Evolutionary conservation across 2,329 filamentous ascomycete species (phyloP), one percentile per base, ranked within the genome.

Genomic region (Lasiodiplodia sp.): DNA sequence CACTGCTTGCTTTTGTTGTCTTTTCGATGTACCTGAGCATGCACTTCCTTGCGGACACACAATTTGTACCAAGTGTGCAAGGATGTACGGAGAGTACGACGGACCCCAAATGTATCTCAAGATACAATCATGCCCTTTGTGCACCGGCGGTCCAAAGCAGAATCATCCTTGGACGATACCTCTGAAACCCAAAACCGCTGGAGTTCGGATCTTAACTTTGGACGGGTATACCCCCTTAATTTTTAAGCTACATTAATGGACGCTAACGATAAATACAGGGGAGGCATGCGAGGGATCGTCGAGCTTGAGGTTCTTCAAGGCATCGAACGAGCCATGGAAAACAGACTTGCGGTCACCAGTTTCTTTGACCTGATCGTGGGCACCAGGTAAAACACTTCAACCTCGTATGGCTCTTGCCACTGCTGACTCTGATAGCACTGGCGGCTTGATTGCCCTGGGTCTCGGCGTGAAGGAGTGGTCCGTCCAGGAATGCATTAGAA

Each of bases 311-410:
- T 83, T 0, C 74, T 86, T 4, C 71, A 76, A 31, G 72, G 74
- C 4, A 78, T 86, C 11, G 80, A 85, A 70, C 73, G 73, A 25
- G 75, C 75, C 4, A 71, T 85, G 1, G 81, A 79, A 2, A 73
- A 75, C 10, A 73, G 75, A 5, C 70, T 86, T 2, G 77, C 79
- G 0, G 78, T 85, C 2, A 81, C 81, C 60, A 73, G 73, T 3
- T 85, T 86, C 72, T 85, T 86, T 68, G 84, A 86, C 68, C 76
- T 86, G 2, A 82, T 86, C 23, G 80, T 74, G 4, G 74, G 74
- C 12, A 74, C 72, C 4, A 74, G 73, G 31, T 34, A 34, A 34
- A 10, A 10, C 1, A 34, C 31, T 34, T 34, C 8, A 10, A 34
- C 8, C 8, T 34, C 31, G 31, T 3, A 34, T 34, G 8, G 10